Percentiles rank a stretch among this genome's conserved stretches.
These are phyloP conservation scores for Kodamaea jinghongensis DNA, from an alignment of 805 yeast genomes.

Conservation along the genomic window DNA sequence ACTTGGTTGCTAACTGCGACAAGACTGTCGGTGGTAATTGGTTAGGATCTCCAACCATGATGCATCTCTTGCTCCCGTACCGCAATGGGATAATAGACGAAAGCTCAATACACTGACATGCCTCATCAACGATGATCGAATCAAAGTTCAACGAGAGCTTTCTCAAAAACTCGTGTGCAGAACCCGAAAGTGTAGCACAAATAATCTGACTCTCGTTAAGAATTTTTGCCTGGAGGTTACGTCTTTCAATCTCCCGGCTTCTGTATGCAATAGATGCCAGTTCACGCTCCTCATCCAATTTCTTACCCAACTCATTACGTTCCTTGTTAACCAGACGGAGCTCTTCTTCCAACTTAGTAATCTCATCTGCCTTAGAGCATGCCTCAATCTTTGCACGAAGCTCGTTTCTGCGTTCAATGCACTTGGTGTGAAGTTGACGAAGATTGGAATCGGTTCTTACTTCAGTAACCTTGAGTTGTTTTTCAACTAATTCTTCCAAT, in stretches of 20 bases:
- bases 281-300: constrained; percentile 79
- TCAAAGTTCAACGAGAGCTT: constrained; percentile 75
- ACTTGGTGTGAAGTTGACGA: constrained; percentile 49
- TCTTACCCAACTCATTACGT: constrained; percentile 67
- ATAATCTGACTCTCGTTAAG: constrained; percentile 76
- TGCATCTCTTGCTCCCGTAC: constrained; percentile 86
- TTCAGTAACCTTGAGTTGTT: constrained; percentile 37
- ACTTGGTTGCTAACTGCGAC: constrained; percentile 79
- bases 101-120: constrained; percentile 94
- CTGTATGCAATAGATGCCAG: constrained; percentile 63
- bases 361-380: constrained; percentile 36
- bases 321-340: constrained; percentile 56
- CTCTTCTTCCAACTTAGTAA: constrained; percentile 46
- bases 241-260: constrained; percentile 72
- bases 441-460: constrained; percentile 46
- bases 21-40: constrained; percentile 96
- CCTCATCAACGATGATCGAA: constrained; percentile 93
- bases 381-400: constrained; percentile 42
- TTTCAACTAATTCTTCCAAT: constrained; percentile 80
- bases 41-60: constrained; percentile 98
- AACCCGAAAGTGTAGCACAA: constrained; percentile 89
- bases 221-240: constrained; percentile 71
- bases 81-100: constrained; percentile 89
- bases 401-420: constrained; percentile 56
- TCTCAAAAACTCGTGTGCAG: constrained; percentile 85